A percentile compares a stretch with the other conserved stretches of the same genome.
Conservation (phyloP, 2,329 filamentous ascomycete species). For the Cercospora sesami region DNA sequence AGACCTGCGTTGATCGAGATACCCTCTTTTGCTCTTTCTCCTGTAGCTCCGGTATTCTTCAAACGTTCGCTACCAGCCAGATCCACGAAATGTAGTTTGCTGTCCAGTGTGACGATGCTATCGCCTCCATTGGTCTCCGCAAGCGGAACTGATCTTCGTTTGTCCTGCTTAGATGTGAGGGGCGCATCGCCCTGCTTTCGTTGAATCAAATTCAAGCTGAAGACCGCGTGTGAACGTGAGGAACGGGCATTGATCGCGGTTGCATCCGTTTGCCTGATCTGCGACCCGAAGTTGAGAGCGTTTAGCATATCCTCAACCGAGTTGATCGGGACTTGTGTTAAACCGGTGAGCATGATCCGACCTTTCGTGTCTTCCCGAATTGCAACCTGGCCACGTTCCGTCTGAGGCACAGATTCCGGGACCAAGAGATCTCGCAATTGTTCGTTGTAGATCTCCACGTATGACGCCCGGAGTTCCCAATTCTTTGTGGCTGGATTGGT, state of each 20-base stretch:
- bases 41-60: conserved; percentile 95
- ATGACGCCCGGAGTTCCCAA: conserved; percentile 88
- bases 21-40: conserved; percentile 89
- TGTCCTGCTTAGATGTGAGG: conserved; percentile 65
- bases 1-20: conserved; percentile 98
- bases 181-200: conserved; percentile 61
- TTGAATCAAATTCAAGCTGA: conserved; percentile 90
- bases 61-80: conserved; percentile 92
- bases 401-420: conserved; percentile 66
- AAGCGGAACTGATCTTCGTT: conserved; percentile 81
- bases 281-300: conserved; percentile 87
- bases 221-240: conserved; percentile 94
- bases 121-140: conserved; percentile 71
- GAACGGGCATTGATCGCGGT: conserved; percentile 98
- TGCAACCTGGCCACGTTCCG: conserved; percentile 76
- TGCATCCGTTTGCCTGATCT: conserved; percentile 92
- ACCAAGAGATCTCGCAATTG: conserved; percentile 86
- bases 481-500: conserved; percentile 61
- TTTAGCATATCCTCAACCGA: conserved; percentile 88
- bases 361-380: conserved; percentile 95
- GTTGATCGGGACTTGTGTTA: conserved; percentile 84
- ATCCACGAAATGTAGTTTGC: conserved; percentile 98
- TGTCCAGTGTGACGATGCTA: conserved; percentile 80
- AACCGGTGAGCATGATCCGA: conserved; percentile 87
- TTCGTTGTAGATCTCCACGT: conserved; percentile 87